Evolutionary conservation across 1,284 basidiomycete genomes (phyloP).

Genomic region (Leccinum subrobustum): DNA sequence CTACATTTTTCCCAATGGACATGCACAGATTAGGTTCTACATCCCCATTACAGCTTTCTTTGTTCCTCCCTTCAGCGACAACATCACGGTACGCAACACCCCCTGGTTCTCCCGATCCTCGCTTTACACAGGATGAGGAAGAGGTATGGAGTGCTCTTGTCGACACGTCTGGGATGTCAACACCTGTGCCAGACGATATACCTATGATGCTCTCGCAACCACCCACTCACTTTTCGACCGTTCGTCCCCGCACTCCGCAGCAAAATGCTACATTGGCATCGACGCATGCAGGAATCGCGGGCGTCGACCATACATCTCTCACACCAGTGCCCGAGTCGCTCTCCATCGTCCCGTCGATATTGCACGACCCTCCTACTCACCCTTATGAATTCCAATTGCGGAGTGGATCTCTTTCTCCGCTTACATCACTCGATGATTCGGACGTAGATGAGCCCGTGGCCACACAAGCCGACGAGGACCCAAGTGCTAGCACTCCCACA

Average conservation of each 20-base stretch:
- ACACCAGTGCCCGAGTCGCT: not conserved
- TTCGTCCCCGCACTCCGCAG: not conserved
- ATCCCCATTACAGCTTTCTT: not conserved
- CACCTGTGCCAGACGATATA: not conserved
- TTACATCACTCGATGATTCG: slow-evolving; percentile 18
- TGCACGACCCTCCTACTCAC: slow-evolving; percentile 1
- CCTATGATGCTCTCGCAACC: not conserved
- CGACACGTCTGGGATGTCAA: slow-evolving; percentile 14
- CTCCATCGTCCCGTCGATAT: slow-evolving; percentile 14
- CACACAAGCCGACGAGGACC: not conserved
- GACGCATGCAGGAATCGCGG: not conserved
- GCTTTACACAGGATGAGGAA: slow-evolving; percentile 18
- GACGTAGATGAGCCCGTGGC: not conserved
- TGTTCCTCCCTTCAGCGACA: not conserved
- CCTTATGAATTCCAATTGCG: not conserved
- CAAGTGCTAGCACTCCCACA: not conserved
- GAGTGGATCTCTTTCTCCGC: slow-evolving; percentile 18
- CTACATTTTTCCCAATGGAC: not conserved
- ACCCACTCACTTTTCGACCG: slow-evolving; percentile 4
- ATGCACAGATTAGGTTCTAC: not conserved
- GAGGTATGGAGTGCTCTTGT: slow-evolving; percentile 22
- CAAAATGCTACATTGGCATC: not conserved
- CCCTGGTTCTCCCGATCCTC: not conserved
- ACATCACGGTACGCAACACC: slow-evolving; percentile 14
- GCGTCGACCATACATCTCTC: not conserved